Evolutionary conservation across 192 early-diverging fungal species (phyloP).

Genomic region (Umbelopsis vinacea): DNA sequence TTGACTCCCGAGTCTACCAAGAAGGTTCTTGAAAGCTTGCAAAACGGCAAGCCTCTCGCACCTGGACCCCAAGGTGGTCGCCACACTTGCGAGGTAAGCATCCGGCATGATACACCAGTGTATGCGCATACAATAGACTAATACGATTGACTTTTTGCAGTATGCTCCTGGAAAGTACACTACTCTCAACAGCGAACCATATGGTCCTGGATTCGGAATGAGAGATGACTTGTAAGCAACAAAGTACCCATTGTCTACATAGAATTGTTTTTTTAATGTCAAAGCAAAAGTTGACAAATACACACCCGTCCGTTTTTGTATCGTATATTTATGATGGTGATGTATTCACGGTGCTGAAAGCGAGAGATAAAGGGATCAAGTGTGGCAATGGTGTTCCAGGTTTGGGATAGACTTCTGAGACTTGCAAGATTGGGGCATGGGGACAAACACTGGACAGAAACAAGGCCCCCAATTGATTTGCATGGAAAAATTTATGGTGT

Average conservation of each 20-base stretch:
- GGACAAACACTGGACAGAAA: background rate
- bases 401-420: too few relatives aligned
- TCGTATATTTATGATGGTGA: background rate
- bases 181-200: constrained; percentile 81
- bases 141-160: constrained; percentile 1
- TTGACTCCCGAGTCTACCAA: constrained; percentile 89
- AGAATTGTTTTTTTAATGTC: constrained; percentile 25
- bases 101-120: background rate
- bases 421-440: too few relatives aligned
- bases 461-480: background rate
- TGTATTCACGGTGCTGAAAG: background rate
- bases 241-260: constrained; percentile 22
- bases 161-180: constrained; percentile 77
- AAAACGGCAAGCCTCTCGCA: constrained; percentile 76
- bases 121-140: background rate
- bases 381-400: too few relatives aligned
- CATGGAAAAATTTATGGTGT: background rate
- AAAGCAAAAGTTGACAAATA: constrained; percentile 16
- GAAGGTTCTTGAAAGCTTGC: constrained; percentile 86
- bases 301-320: constrained; percentile 21
- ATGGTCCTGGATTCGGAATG: constrained; percentile 91
- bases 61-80: constrained; percentile 87
- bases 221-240: constrained; percentile 71
- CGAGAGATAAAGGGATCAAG: too few relatives aligned
- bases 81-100: constrained; percentile 74